phyloP scores from a whole-genome alignment of 2,329 filamentous ascomycete species.

The Leptosphaerulina australis region DNA sequence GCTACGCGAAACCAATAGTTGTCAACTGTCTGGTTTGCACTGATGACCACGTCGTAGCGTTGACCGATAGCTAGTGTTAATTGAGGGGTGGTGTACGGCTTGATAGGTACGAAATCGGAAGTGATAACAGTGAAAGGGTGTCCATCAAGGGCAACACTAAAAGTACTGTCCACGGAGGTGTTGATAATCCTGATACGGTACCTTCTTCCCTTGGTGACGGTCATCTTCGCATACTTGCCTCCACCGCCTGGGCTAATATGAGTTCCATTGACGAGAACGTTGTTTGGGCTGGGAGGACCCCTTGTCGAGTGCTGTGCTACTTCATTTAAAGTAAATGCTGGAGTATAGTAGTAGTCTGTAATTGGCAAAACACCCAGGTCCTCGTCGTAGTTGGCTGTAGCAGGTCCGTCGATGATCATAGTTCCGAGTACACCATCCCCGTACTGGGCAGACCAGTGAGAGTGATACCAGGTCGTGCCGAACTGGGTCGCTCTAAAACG shows the following conservation, averaged over 20 bases:
- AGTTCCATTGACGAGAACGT: constrained; percentile 61
- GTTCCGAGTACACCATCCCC: constrained; percentile 52
- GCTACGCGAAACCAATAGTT: constrained; percentile 57
- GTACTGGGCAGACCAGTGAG: constrained; percentile 52
- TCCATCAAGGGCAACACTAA: constrained; percentile 46
- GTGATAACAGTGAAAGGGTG: constrained; percentile 53
- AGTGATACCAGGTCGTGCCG: constrained; percentile 54
- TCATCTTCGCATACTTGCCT: constrained; percentile 44
- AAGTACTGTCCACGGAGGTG: constrained; percentile 45
- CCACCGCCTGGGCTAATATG: constrained; percentile 55
- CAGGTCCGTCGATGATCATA: constrained; percentile 52
- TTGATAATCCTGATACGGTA: constrained; percentile 67
- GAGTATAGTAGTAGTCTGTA: constrained; percentile 66
- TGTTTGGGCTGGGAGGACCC: constrained; percentile 53
- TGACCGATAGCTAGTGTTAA: constrained; percentile 48
- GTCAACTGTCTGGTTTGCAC: constrained; percentile 51
- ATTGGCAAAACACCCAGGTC: constrained; percentile 66
- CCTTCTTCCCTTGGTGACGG: constrained; percentile 52
- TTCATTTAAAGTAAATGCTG: constrained; percentile 40
- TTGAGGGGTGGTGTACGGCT: constrained; percentile 45
- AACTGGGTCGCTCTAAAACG: constrained; percentile 61
- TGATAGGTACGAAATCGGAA: constrained; percentile 52
- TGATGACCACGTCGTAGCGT: constrained; percentile 56
- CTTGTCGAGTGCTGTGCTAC: constrained; percentile 40
- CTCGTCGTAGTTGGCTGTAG: constrained; percentile 58